These are phyloP conservation scores for Penicillium macrosclerotiorum DNA, from an alignment of 495 filamentous ascomycete species.

Conservation along the genomic window DNA sequence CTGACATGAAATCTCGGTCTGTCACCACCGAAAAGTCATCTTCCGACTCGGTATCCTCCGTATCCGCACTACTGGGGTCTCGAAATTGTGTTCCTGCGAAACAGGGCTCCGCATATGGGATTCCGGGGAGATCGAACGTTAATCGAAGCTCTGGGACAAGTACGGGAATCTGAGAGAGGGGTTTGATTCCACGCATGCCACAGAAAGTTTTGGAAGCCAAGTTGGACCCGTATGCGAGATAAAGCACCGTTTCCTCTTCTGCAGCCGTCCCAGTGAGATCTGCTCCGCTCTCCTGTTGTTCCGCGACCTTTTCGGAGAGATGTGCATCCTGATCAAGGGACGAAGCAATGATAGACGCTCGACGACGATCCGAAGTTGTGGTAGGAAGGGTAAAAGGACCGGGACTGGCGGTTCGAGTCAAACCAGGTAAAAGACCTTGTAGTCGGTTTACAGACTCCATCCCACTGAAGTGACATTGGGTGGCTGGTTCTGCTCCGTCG, in stretches of 20 bases:
- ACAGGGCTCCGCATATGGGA: slow-evolving; percentile 88
- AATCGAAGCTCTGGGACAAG: slow-evolving; percentile 72
- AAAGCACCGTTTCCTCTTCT: slow-evolving; percentile 62
- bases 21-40: slow-evolving; percentile 5
- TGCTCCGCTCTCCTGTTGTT: slow-evolving; percentile 10
- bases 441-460: slow-evolving; percentile 17
- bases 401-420: slow-evolving; percentile 1
- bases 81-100: slow-evolving; percentile 77
- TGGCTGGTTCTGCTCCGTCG: slow-evolving; percentile 6
- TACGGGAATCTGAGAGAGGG: slow-evolving; percentile 75
- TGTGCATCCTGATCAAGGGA: slow-evolving; percentile 26
- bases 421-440: slow-evolving; percentile 2
- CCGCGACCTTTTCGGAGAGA: slow-evolving; percentile 25
- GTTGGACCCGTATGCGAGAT: slow-evolving; percentile 96
- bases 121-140: slow-evolving; percentile 79
- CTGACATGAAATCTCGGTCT: slow-evolving; percentile 21
- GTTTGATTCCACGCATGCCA: slow-evolving; percentile 71
- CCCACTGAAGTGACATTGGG: slow-evolving; percentile 20
- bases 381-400: slow-evolving; percentile 10
- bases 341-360: slow-evolving; percentile 13
- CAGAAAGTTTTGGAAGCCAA: slow-evolving; percentile 73
- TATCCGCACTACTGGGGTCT: slow-evolving; percentile 30
- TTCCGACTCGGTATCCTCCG: slow-evolving; percentile 8
- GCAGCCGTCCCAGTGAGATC: background rate
- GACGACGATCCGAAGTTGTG: slow-evolving; percentile 20